Conservation (phyloP, 495 filamentous ascomycete genomes). For the Cenococcum geophilum region DNA sequence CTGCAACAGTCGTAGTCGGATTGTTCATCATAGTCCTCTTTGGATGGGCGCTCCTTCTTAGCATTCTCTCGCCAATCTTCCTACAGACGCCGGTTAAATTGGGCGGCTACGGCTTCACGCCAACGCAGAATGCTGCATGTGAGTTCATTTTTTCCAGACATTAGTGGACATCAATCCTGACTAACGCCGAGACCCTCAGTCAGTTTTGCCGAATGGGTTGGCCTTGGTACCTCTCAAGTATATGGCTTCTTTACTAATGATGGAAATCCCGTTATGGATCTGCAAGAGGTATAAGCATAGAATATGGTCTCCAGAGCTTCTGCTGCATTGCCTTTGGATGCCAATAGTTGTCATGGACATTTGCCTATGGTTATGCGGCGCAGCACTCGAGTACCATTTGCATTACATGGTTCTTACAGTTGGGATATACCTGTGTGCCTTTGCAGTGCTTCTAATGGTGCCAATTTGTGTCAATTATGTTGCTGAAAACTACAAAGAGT, state of each 20-base stretch:
- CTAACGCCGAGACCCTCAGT: constrained; percentile 9
- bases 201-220: constrained; percentile 12
- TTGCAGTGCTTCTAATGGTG: constrained; percentile 7
- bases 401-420: constrained; percentile 18
- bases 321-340: constrained; percentile 4
- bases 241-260: constrained; percentile 20
- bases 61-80: background rate
- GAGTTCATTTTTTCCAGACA: constrained; percentile 7
- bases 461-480: constrained; percentile 14
- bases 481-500: constrained; percentile 1
- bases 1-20: background rate
- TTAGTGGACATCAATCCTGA: too few relatives aligned
- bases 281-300: constrained; percentile 1
- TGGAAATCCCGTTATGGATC: constrained; percentile 9
- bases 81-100: background rate
- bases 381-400: constrained; percentile 16
- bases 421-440: constrained; percentile 10
- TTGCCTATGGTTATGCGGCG: constrained; percentile 14
- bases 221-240: constrained; percentile 11
- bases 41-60: background rate
- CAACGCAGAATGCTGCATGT: constrained; percentile 3
- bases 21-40: background rate
- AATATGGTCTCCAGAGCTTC: constrained; percentile 15
- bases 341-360: constrained; percentile 9
- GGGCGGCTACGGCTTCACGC: background rate